A percentile compares a stretch with the other conserved stretches of the same genome.
Evolutionary conservation across 352 stramenopile species (phyloP).

Genomic region (Pythium rhizo-oryzae): DNA sequence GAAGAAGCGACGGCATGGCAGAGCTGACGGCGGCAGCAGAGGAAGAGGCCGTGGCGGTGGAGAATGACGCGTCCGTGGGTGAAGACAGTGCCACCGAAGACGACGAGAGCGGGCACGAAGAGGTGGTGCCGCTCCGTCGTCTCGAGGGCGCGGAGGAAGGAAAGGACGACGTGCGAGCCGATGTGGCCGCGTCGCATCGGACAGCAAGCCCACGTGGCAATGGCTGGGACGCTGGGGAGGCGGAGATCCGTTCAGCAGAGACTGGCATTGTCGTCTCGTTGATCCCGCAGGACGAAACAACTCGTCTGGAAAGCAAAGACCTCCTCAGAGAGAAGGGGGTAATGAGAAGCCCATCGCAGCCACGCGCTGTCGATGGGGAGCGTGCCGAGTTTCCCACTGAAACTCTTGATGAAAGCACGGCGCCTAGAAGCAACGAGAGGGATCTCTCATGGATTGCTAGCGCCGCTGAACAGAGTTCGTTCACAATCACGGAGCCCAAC

Average conservation of each 20-base stretch:
- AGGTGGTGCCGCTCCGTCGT: not conserved
- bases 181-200: not conserved
- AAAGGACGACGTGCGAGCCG: not conserved
- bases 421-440: constrained; percentile 1
- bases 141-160: not conserved
- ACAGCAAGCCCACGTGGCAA: not conserved
- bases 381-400: not conserved
- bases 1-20: not conserved
- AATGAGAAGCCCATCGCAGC: not conserved
- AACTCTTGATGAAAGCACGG: not conserved
- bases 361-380: not conserved
- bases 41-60: not conserved
- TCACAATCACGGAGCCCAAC: not conserved
- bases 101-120: not conserved
- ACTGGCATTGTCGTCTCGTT: not conserved
- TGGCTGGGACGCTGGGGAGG: not conserved
- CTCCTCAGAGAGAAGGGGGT: not conserved
- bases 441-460: not conserved
- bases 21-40: not conserved
- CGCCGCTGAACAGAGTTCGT: not conserved
- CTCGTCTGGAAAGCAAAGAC: not conserved
- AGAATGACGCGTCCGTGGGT: not conserved
- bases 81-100: not conserved
- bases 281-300: not conserved
- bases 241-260: not conserved